Evolutionary conservation across 768 basidiomycete species (phyloP).

Genomic region (Naganishia randhawae): DNA sequence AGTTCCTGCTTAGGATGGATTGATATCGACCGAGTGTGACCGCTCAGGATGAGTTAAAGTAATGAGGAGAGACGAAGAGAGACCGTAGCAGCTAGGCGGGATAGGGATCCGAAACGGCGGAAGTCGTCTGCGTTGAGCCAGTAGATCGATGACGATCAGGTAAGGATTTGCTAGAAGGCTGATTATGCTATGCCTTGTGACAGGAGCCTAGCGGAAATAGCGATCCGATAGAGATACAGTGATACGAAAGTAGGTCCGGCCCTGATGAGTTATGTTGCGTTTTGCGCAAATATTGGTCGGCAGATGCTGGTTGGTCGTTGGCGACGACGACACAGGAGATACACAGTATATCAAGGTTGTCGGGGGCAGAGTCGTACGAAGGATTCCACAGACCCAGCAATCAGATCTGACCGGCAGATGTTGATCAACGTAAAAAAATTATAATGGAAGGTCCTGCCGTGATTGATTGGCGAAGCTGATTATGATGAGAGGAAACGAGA

Average conservation of each 20-base stretch:
- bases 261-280: not conserved
- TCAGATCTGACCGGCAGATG: slow-evolving; percentile 1
- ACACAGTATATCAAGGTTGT: not conserved
- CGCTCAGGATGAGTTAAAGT: not conserved
- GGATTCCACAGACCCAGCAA: not conserved
- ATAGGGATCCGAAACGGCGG: not conserved
- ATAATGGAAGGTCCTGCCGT: not conserved
- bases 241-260: not conserved
- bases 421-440: not conserved
- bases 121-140: not conserved
- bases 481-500: not conserved
- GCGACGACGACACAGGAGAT: not conserved
- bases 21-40: slow-evolving; percentile 10
- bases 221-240: not conserved
- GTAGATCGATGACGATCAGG: not conserved
- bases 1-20: slow-evolving; percentile 11
- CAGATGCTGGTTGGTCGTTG: not conserved
- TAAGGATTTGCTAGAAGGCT: not conserved
- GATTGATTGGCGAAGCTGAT: not conserved
- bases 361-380: not conserved
- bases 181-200: too few relatives aligned
- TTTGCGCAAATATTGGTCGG: not conserved
- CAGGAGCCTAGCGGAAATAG: not conserved
- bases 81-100: not conserved
- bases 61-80: not conserved